A percentile compares a stretch with the other conserved stretches of the same genome.
phyloP scores from a whole-genome alignment of 2,329 filamentous ascomycete species.

The Fusarium setosum region DNA sequence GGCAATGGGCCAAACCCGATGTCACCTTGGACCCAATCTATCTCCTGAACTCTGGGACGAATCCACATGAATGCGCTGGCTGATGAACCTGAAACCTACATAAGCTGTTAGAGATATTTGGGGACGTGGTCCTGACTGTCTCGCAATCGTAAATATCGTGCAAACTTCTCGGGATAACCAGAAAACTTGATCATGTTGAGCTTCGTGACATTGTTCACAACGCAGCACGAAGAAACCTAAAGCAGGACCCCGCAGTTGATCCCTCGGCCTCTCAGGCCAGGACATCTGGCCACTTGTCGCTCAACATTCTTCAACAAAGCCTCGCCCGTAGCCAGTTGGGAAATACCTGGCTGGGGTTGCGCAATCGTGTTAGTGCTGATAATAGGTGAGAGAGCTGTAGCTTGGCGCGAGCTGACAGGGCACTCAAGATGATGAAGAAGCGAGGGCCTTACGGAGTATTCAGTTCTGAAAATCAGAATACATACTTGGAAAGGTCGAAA shows the following conservation, averaged over 20 bases:
- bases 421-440: too few relatives aligned
- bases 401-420: too few relatives aligned
- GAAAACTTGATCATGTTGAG: background rate
- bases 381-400: too few relatives aligned
- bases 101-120: background rate
- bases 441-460: too few relatives aligned
- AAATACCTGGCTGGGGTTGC: constrained; percentile 1
- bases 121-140: background rate
- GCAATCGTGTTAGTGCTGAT: constrained; percentile 1
- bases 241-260: constrained; percentile 2
- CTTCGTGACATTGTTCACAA: background rate
- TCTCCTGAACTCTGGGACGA: background rate
- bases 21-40: background rate
- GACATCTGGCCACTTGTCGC: constrained; percentile 23
- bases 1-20: background rate
- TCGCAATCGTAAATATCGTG: background rate
- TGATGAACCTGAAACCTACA: background rate
- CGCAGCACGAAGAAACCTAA: background rate
- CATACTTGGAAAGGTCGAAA: too few relatives aligned
- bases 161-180: background rate
- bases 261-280: constrained; percentile 10
- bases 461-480: too few relatives aligned
- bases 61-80: background rate
- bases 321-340: constrained; percentile 1
- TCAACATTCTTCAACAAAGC: background rate